Percentiles rank a stretch among this genome's conserved stretches.
Conservation (phyloP, 257 asterid genomes). For the Agastache rugosa region DNA sequence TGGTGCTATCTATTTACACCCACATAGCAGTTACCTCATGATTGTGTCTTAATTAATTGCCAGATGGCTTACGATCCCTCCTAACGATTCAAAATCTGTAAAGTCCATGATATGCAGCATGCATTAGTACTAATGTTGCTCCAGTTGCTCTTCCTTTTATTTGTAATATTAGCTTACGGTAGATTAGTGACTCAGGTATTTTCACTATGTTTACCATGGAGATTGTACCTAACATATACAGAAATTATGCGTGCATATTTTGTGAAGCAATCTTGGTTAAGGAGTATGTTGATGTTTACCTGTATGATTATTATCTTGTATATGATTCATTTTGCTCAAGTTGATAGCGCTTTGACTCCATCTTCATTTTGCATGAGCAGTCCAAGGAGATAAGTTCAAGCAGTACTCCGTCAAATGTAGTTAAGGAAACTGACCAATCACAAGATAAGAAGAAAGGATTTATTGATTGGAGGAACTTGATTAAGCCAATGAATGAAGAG, state of each 20-base stretch:
- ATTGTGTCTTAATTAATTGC: conserved; percentile 11
- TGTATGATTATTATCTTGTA: conserved; percentile 7
- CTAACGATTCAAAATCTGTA: not conserved
- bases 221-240: not conserved
- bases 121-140: not conserved
- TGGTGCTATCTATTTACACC: not conserved
- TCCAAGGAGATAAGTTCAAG: conserved; percentile 78
- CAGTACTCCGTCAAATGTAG: conserved; percentile 50
- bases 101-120: not conserved
- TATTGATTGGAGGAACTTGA: conserved; percentile 76
- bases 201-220: conserved; percentile 6
- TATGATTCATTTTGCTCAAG: conserved; percentile 11
- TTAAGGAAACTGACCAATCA: conserved; percentile 70
- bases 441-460: conserved; percentile 74
- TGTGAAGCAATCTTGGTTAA: conserved; percentile 18
- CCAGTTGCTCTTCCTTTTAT: not conserved
- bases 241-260: not conserved
- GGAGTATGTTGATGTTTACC: not conserved
- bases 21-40: not conserved
- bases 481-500: conserved; percentile 78
- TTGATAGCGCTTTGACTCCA: conserved; percentile 26
- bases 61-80: conserved; percentile 4
- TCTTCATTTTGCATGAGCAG: conserved; percentile 47
- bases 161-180: not conserved
- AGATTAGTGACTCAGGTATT: conserved; percentile 4